Evolutionary conservation across 352 stramenopile genomes (phyloP), one percentile per base, ranked within the genome.

Genomic region (Pelagophyceae sp.): DNA sequence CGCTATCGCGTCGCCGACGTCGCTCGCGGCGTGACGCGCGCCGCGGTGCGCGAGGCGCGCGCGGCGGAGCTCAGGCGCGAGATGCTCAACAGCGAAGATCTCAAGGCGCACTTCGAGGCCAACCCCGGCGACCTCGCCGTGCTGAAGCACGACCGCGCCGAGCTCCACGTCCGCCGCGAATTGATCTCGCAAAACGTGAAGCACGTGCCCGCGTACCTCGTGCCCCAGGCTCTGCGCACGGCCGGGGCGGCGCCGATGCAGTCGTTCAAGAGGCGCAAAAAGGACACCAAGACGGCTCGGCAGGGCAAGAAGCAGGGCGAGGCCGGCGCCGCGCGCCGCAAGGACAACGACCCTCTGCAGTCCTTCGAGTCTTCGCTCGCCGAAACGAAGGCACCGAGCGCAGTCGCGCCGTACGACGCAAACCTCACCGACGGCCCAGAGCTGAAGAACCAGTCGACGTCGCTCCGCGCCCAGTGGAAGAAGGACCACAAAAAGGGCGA

Each of bases 81-180:
- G 82, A 97, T 99, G 78, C 81, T 99, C 0, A 99, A 99, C 86
- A 98, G 92, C 6, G 91, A 98, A 67, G 93, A 95, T 78, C 86
- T 99, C 0, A 87, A 94, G 80, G 89, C 87, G 75, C 95, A 99
- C 85, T 99, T 99, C 84, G 89, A 97, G 77, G 92, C 96, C 50
- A 98, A 99, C 82, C 95, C 96, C 37, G 90, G 92, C 50, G 87
- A 93, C 80, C 79, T 92, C n/a, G 82, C 90, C 75, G 78, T 93
- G n/a, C 87, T 99, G 37, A 90, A 96, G 80, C 95, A 99, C 81
- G 96, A 98, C 87, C 94, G 96, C 82, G 86, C 93, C 32, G 82
- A 89, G 23, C 94, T 97, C 38, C 91, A 97, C 31, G 92, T 94
- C 31, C 50, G 45, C 31, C 60, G 61, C 17, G 38, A 65, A 5